These are phyloP conservation scores for Suillus lakei DNA, from an alignment of 768 basidiomycete genomes.

Conservation along the genomic window DNA sequence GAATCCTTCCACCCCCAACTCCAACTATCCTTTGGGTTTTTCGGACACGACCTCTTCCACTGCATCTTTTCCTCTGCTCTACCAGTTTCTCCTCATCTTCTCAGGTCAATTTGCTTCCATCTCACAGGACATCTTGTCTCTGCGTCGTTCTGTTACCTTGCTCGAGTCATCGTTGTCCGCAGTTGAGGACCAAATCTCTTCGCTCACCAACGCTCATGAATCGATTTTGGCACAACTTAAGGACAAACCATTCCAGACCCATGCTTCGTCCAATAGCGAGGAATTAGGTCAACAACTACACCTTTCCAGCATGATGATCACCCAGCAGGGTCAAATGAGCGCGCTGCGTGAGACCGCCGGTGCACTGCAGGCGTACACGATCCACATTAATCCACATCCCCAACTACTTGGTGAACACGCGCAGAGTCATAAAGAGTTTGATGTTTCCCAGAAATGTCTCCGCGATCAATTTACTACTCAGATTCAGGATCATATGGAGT, in stretches of 20 bases:
- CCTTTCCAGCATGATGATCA: not conserved
- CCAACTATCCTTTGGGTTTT: not conserved
- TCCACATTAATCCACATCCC: not conserved
- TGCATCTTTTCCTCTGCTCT: not conserved
- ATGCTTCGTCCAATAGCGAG: not conserved
- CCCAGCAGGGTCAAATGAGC: not conserved
- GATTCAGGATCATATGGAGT: not conserved
- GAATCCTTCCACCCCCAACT: not conserved
- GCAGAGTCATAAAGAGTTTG: not conserved
- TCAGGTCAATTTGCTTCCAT: not conserved
- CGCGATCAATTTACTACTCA: not conserved
- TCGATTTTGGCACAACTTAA: not conserved
- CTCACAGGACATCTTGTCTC: not conserved
- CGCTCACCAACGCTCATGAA: not conserved
- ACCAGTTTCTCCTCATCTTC: not conserved
- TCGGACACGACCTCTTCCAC: not conserved
- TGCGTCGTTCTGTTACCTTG: not conserved
- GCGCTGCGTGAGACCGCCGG: not conserved
- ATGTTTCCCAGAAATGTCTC: not conserved
- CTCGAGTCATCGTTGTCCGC: not conserved
- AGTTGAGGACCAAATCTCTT: no score
- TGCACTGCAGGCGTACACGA: not conserved
- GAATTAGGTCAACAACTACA: not conserved
- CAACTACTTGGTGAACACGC: not conserved
- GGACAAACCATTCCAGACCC: not conserved